Evolutionary conservation across 805 yeast species (phyloP), one percentile per base, ranked within the genome.

Genomic region (Wickerhamomyces bisporus): DNA sequence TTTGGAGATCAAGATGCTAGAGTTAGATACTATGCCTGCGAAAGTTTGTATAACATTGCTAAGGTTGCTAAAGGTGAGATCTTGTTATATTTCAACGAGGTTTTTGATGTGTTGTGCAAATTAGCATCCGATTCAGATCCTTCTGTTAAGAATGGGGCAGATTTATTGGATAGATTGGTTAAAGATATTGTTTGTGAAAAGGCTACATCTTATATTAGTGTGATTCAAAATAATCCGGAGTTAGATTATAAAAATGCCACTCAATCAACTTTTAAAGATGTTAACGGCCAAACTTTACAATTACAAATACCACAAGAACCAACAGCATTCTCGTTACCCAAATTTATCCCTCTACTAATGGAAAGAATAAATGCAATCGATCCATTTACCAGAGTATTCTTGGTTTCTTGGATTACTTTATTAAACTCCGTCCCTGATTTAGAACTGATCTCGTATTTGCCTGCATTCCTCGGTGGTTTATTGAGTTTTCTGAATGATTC

Each of bases 1-100:
- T 93, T 93, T 59, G 91, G 95, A 35, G 98, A 93, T 55, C 96
- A 93, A 43, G 96, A 93, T 58, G 91, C 96, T n/a, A 77, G 95
- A 48, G 98, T 93, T 8, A 71, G 98, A 38, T 93, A 93, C 54
- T 93, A 88, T 59, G 97, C 98, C 0, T 93, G 98, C 64, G 98
- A 93, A 55, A 83, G 95, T 34, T 69, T 93, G 43, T 93, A 93
- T 62, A 93, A 93, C 61, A 89, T 93, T 32, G 95, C 98, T 33
- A 93, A 93, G 55, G 94, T 93, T 16, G 95, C 98, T 4, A 79
- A 95, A 49, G 98, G 98, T 21, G 98, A 93, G 61, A 86, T 93
- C 17, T 66, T 93, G 43, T 67, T 84, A 11, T 89, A 86, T 58
- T 93, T 93, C 69, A 93, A 91, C 61, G 98, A 93, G 62, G 82